phyloP scores from a whole-genome alignment of 768 basidiomycete genomes.

The Astraeus odoratus region DNA sequence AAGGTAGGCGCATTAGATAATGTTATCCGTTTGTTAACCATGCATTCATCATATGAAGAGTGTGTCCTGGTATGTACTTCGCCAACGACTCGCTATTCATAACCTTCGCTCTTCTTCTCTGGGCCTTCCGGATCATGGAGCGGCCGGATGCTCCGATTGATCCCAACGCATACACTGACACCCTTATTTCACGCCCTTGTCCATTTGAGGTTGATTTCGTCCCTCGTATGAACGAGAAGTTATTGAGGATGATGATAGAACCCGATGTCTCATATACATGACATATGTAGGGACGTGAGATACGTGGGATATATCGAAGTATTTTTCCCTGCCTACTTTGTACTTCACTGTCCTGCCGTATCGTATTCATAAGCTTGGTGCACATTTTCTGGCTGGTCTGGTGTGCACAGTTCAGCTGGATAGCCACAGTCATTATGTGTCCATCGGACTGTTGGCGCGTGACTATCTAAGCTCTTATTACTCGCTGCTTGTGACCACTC shows the following conservation, averaged over 20 bases:
- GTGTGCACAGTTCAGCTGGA: too few species aligned
- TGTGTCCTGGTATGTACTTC: slow-evolving; percentile 54
- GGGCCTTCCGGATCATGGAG: slow-evolving; percentile 50
- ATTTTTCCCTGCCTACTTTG: too few species aligned
- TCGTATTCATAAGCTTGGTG: too few species aligned
- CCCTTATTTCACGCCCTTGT: slow-evolving; percentile 46
- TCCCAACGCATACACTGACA: slow-evolving; percentile 48
- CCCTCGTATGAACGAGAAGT: slow-evolving; percentile 28
- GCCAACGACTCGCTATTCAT: slow-evolving; percentile 45
- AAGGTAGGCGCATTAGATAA: slow-evolving; percentile 5
- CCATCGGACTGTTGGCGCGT: too few species aligned
- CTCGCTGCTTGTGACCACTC: too few species aligned
- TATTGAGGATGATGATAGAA: slow-evolving; percentile 12
- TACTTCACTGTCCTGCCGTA: too few species aligned
- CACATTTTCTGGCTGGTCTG: too few species aligned
- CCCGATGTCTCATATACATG: slow-evolving; percentile 7
- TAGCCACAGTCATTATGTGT: slow-evolving; percentile 54
- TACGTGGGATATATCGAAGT: not conserved
- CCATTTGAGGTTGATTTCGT: slow-evolving; percentile 53
- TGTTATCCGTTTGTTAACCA: not conserved
- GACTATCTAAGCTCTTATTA: too few species aligned
- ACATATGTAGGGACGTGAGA: not conserved
- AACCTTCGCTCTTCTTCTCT: slow-evolving; percentile 52
- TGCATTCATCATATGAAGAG: slow-evolving; percentile 23
- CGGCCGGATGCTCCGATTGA: slow-evolving; percentile 49